Evolutionary conservation across 129 eudicot species (phyloP).

Genomic region (Saussurea involucrata): DNA sequence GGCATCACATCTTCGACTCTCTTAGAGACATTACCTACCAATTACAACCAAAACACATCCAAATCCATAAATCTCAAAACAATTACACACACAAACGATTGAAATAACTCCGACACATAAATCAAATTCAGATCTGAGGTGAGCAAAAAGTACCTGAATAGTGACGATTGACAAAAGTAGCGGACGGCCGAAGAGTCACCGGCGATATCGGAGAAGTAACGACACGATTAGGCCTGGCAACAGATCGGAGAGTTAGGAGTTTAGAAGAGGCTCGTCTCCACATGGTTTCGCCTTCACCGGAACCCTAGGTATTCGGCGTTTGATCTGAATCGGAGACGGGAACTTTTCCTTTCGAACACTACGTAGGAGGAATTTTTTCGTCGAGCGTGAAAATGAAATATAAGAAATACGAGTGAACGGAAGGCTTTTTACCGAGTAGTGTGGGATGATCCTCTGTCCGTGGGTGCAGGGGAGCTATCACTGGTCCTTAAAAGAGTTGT

Average conservation of each 20-base stretch:
- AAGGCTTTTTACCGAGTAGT: background rate
- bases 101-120: background rate
- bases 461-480: slow-evolving; percentile 14
- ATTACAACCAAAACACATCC: background rate
- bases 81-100: background rate
- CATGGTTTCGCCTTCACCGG: slow-evolving; percentile 26
- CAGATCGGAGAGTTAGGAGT: slow-evolving; percentile 27
- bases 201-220: slow-evolving; percentile 17
- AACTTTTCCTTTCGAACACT: background rate
- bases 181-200: slow-evolving; percentile 16
- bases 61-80: background rate
- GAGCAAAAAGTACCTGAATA: slow-evolving; percentile 22
- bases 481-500: background rate
- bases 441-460: slow-evolving; percentile 17
- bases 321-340: slow-evolving; percentile 36
- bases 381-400: slow-evolving; percentile 13
- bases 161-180: slow-evolving; percentile 13
- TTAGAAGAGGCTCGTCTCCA: slow-evolving; percentile 33
- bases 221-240: slow-evolving; percentile 23
- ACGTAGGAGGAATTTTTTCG: background rate
- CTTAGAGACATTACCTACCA: slow-evolving; percentile 25
- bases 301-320: slow-evolving; percentile 23
- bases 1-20: slow-evolving; percentile 64
- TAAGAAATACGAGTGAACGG: background rate
- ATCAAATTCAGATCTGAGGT: slow-evolving; percentile 19